phyloP scores from a whole-genome alignment of 306 rosid species.

The Casuarina glauca region DNA sequence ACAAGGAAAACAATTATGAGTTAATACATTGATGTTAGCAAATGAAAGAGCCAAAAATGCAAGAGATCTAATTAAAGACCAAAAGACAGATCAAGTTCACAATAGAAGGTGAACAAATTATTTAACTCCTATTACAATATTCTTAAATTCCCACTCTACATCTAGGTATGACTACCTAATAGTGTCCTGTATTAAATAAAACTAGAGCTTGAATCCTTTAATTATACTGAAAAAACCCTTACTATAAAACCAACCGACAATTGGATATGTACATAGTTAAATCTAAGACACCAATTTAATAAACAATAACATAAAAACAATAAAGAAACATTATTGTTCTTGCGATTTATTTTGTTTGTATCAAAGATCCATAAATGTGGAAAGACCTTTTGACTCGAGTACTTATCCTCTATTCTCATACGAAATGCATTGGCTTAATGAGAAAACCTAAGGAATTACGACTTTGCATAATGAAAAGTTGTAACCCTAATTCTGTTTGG shows the following conservation, averaged over 20 bases:
- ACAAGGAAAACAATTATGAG: constrained; percentile 14
- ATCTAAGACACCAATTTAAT: too few species aligned
- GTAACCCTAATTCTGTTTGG: too few species aligned
- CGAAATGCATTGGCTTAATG: too few species aligned
- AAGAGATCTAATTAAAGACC: neutral
- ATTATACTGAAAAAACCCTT: neutral
- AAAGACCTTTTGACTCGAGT: too few species aligned
- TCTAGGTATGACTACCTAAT: neutral
- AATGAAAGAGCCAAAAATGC: neutral
- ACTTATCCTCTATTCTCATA: too few species aligned
- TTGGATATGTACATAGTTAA: too few species aligned
- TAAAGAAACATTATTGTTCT: too few species aligned
- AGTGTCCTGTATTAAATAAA: neutral
- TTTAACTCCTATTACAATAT: neutral
- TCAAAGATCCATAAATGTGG: too few species aligned
- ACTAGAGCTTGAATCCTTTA: neutral
- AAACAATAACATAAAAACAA: too few species aligned
- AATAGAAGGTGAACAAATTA: neutral
- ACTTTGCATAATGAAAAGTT: too few species aligned
- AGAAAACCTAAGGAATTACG: too few species aligned
- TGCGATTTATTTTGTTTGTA: too few species aligned
- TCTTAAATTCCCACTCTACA: neutral
- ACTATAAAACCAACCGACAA: neutral
- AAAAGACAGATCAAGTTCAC: neutral
- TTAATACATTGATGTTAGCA: neutral